These are phyloP conservation scores for Candida railenensis DNA, from an alignment of 805 yeast genomes.

Conservation along the genomic window DNA sequence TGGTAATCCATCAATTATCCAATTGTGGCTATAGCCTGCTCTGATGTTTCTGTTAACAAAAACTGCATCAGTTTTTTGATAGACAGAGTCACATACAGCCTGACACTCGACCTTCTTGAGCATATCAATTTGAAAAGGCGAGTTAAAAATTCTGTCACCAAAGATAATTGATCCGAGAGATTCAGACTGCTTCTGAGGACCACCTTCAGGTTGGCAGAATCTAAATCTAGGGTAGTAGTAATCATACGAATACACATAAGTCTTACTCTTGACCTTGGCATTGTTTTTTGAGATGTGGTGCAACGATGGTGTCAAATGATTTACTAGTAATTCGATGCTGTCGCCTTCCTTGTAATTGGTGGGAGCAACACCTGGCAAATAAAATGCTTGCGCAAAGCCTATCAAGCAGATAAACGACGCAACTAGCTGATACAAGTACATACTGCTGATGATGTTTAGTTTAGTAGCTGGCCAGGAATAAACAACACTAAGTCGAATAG, in stretches of 20 bases:
- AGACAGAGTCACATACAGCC: constrained; percentile 59
- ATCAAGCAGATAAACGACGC: constrained; percentile 17
- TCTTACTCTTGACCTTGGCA: constrained; percentile 38
- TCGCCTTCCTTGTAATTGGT: constrained; percentile 79
- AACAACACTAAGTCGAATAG: neutral
- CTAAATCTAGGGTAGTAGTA: constrained; percentile 82
- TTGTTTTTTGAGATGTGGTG: constrained; percentile 28
- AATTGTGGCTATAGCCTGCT: constrained; percentile 83
- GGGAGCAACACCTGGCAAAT: constrained; percentile 96
- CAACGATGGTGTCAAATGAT: constrained; percentile 83
- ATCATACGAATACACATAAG: constrained; percentile 71
- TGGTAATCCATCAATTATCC: constrained; percentile 95
- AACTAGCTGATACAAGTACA: constrained; percentile 14
- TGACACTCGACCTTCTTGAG: constrained; percentile 68
- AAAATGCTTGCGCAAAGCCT: constrained; percentile 54
- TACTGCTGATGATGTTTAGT: too few relatives aligned
- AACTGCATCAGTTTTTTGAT: constrained; percentile 63
- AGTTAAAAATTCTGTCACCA: constrained; percentile 93
- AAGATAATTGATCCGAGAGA: constrained; percentile 89
- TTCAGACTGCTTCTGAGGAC: constrained; percentile 74
- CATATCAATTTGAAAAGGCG: constrained; percentile 85
- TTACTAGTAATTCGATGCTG: constrained; percentile 73
- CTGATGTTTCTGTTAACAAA: constrained; percentile 78
- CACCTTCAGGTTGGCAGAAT: constrained; percentile 75
- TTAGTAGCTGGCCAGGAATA: neutral